phyloP scores from a whole-genome alignment of 2,329 filamentous ascomycete genomes.

The Gaeumannomyces sp. region DNA sequence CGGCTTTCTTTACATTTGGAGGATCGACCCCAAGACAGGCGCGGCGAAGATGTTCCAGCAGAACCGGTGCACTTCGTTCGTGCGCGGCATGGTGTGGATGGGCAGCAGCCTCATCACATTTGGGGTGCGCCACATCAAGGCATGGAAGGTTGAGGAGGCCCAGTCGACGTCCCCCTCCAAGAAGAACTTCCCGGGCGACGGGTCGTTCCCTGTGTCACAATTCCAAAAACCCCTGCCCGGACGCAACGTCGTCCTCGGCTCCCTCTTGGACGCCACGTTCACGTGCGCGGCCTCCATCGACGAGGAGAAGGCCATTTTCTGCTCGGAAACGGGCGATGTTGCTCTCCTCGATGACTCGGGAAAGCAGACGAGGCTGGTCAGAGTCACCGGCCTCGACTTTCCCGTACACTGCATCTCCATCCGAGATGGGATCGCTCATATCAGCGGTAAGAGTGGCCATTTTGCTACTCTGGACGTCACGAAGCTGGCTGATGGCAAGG shows the following conservation, averaged over 20 bases:
- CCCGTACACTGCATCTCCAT: slow-evolving; percentile 60
- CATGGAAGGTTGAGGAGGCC: slow-evolving; percentile 78
- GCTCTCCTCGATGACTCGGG: slow-evolving; percentile 77
- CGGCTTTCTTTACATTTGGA: slow-evolving; percentile 90
- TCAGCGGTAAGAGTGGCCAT: slow-evolving; percentile 62
- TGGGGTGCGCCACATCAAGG: slow-evolving; percentile 85
- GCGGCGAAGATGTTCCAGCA: slow-evolving; percentile 75
- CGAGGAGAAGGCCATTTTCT: slow-evolving; percentile 70
- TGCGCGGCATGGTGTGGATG: slow-evolving; percentile 87
- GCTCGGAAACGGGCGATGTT: slow-evolving; percentile 83
- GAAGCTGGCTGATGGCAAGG: slow-evolving; percentile 37
- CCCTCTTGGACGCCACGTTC: slow-evolving; percentile 77
- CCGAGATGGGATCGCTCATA: slow-evolving; percentile 51
- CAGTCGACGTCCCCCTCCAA: slow-evolving; percentile 56
- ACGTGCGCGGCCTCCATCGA: slow-evolving; percentile 69
- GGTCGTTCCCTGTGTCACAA: slow-evolving; percentile 24
- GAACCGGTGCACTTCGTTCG: slow-evolving; percentile 82
- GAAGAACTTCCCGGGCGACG: slow-evolving; percentile 45
- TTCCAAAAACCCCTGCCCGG: slow-evolving; percentile 68
- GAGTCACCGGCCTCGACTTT: slow-evolving; percentile 62
- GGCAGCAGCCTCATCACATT: slow-evolving; percentile 77
- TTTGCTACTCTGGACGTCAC: slow-evolving; percentile 48
- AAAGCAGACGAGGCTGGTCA: slow-evolving; percentile 63
- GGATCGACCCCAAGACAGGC: slow-evolving; percentile 74
- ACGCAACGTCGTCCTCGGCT: slow-evolving; percentile 79